phyloP scores from a whole-genome alignment of 2,329 filamentous ascomycete genomes.

The Endoconidiophora laricicola region DNA sequence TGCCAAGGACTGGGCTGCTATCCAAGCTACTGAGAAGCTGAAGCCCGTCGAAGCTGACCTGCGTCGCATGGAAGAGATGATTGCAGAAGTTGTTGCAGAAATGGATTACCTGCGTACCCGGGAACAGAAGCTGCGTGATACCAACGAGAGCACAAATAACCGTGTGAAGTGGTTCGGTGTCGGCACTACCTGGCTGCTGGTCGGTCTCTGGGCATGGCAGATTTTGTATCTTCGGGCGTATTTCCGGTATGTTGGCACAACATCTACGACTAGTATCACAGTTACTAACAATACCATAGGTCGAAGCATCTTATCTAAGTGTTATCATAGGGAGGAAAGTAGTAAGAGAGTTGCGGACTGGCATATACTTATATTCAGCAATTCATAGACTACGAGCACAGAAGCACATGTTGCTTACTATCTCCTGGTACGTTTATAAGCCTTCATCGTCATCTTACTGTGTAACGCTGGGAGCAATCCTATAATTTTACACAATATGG shows the following conservation, averaged over 20 bases:
- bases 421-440: no score
- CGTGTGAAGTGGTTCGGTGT: slow-evolving; percentile 98
- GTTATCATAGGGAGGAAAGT: no score
- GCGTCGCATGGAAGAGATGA: slow-evolving; percentile 78
- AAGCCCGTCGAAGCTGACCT: slow-evolving; percentile 94
- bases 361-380: no score
- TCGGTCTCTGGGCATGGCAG: slow-evolving; percentile 88
- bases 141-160: slow-evolving; percentile 98
- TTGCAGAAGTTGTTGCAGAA: slow-evolving; percentile 73
- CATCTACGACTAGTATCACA: no score
- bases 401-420: no score
- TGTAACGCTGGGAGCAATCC: no score
- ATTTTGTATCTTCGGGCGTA: slow-evolving; percentile 94
- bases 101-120: slow-evolving; percentile 87
- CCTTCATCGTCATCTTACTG: no score
- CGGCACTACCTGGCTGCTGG: slow-evolving; percentile 76
- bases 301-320: slow-evolving; percentile 52
- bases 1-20: slow-evolving; percentile 94
- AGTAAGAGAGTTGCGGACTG: no score
- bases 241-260: slow-evolving; percentile 47
- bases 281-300: slow-evolving; percentile 22
- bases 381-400: no score
- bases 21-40: slow-evolving; percentile 92
- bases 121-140: slow-evolving; percentile 93
- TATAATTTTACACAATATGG: no score